These are phyloP conservation scores for Chenopodium album DNA, from an alignment of 148 eudicot species.

Conservation along the genomic window DNA sequence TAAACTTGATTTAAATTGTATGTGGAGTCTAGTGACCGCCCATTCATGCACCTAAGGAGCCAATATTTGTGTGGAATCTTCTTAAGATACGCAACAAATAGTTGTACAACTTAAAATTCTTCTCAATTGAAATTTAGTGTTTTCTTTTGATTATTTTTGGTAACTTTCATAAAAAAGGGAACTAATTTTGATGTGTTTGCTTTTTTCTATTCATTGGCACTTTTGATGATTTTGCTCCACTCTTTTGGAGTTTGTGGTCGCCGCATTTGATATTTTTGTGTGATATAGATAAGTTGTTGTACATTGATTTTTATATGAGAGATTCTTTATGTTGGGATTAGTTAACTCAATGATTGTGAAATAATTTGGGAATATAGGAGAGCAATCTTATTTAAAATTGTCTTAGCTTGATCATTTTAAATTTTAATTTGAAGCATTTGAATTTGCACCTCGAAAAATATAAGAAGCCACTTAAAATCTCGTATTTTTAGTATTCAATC, in stretches of 20 bases:
- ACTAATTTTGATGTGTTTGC: neutral
- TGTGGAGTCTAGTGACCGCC: neutral
- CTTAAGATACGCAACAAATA: neutral
- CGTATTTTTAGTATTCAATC: too few species aligned
- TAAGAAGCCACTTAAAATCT: too few species aligned
- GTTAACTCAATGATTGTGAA: neutral
- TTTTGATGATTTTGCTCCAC: neutral
- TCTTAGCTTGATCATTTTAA: too few species aligned
- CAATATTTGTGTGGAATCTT: neutral
- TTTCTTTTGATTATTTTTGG: neutral
- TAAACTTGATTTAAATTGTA: neutral
- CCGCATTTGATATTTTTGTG: neutral
- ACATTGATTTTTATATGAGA: neutral
- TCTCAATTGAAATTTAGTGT: neutral
- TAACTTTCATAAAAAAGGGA: neutral
- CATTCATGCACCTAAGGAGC: slow-evolving; percentile 3
- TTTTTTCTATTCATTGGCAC: neutral
- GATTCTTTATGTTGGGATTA: neutral
- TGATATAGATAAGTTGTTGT: neutral
- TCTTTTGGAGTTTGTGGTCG: neutral
- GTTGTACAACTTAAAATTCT: neutral
- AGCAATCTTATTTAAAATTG: neutral
- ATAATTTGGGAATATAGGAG: too few species aligned
- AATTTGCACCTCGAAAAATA: too few species aligned
- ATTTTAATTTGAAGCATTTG: too few species aligned